Percentiles rank a stretch among this genome's conserved stretches.
These are phyloP conservation scores for Hyaloscypha bicolor DNA, from an alignment of 495 filamentous ascomycete genomes.

Conservation along the genomic window DNA sequence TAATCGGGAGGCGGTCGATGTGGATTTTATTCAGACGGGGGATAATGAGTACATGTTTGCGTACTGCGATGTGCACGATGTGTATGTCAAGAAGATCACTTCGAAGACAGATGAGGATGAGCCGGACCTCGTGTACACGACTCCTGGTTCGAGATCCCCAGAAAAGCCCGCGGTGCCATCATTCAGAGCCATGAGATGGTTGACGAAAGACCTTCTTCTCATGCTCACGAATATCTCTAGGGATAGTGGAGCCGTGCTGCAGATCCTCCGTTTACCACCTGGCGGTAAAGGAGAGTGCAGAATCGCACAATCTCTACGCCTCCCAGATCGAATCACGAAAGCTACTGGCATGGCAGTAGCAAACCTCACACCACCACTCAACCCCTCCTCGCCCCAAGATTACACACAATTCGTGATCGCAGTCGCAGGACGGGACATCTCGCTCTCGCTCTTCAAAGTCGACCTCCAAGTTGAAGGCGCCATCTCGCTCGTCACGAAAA, in stretches of 20 bases:
- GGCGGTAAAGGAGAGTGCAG: slow-evolving; percentile 41
- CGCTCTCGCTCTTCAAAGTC: slow-evolving; percentile 75
- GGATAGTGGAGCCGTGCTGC: slow-evolving; percentile 49
- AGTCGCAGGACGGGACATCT: slow-evolving; percentile 79
- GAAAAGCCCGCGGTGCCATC: slow-evolving; percentile 50
- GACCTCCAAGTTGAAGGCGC: slow-evolving; percentile 51
- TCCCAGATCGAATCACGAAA: slow-evolving; percentile 41
- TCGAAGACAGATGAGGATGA: slow-evolving; percentile 51
- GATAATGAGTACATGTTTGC: slow-evolving; percentile 66
- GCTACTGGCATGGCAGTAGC: slow-evolving; percentile 76
- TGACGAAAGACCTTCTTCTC: slow-evolving; percentile 75
- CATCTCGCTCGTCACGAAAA: slow-evolving; percentile 54
- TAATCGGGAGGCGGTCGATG: slow-evolving; percentile 74
- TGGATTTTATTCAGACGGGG: slow-evolving; percentile 69
- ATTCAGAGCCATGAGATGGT: slow-evolving; percentile 73
- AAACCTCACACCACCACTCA: slow-evolving; percentile 56
- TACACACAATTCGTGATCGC: slow-evolving; percentile 79
- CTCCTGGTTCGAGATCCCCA: slow-evolving; percentile 51
- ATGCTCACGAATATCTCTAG: slow-evolving; percentile 56
- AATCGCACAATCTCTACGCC: slow-evolving; percentile 41
- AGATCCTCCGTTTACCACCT: slow-evolving; percentile 50
- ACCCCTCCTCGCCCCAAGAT: slow-evolving; percentile 45
- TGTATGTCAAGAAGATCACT: slow-evolving; percentile 58
- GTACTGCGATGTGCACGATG: slow-evolving; percentile 79
- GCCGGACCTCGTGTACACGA: slow-evolving; percentile 62